Evolutionary conservation across 345 rosid species (phyloP).

Genomic region (Clarkia xantiana): DNA sequence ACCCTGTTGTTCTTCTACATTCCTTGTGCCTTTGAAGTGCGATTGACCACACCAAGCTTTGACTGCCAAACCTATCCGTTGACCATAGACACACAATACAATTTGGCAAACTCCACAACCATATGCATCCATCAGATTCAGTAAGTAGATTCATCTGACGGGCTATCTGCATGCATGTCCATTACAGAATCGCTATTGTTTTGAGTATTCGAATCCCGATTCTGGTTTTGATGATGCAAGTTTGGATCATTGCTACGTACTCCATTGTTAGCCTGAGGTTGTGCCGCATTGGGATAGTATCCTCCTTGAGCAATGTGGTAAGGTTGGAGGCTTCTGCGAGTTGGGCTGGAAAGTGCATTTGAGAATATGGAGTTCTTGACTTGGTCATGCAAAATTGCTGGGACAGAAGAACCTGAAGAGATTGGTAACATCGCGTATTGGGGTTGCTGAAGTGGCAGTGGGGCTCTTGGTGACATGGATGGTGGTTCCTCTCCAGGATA

Average conservation of each 20-base stretch:
- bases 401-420: slow-evolving; percentile 49
- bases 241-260: slow-evolving; percentile 26
- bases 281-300: slow-evolving; percentile 25
- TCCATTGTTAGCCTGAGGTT: slow-evolving; percentile 17
- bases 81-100: too few species aligned
- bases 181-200: slow-evolving; percentile 70
- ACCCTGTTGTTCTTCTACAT: too few species aligned
- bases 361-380: slow-evolving; percentile 68
- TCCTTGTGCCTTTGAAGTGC: too few species aligned
- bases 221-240: slow-evolving; percentile 30
- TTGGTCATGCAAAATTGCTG: slow-evolving; percentile 42
- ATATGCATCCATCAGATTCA: slow-evolving; percentile 13
- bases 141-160: slow-evolving; percentile 15
- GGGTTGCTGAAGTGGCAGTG: slow-evolving; percentile 29
- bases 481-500: slow-evolving; percentile 7
- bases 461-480: slow-evolving; percentile 48
- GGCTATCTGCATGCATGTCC: slow-evolving; percentile 65
- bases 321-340: slow-evolving; percentile 57
- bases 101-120: slow-evolving; percentile 7
- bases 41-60: too few species aligned
- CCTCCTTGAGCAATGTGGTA: slow-evolving; percentile 62
- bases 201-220: slow-evolving; percentile 46
- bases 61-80: too few species aligned
- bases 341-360: slow-evolving; percentile 69
- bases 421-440: slow-evolving; percentile 31